These are phyloP conservation scores for Curvularia sp. DNA, from an alignment of 2,329 filamentous ascomycete species.

Conservation along the genomic window DNA sequence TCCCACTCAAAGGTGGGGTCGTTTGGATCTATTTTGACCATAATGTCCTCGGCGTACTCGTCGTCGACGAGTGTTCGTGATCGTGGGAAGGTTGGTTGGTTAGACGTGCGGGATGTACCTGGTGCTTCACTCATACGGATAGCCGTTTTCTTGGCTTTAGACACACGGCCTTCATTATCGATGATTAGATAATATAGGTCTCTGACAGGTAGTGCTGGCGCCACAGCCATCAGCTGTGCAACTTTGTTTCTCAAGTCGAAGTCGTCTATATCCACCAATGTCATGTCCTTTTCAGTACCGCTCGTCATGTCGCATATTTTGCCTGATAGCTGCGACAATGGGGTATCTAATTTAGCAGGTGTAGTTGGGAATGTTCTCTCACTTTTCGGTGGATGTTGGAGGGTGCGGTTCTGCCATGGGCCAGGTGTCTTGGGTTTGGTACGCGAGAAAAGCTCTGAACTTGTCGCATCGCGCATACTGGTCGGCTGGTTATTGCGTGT, in stretches of 20 bases:
- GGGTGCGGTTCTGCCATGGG: background rate
- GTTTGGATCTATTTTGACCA: conserved; percentile 26
- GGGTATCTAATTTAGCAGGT: background rate
- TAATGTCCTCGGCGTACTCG: background rate
- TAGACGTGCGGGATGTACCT: background rate
- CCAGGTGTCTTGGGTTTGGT: background rate
- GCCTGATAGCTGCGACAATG: background rate
- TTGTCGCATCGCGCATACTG: conserved; percentile 4
- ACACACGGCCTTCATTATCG: conserved; percentile 18
- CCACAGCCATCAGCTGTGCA: conserved; percentile 28
- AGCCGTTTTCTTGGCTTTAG: conserved; percentile 10
- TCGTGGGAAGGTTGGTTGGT: too few species aligned
- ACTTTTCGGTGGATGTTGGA: background rate
- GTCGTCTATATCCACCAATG: conserved; percentile 25
- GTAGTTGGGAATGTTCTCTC: background rate
- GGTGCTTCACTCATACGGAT: conserved; percentile 9
- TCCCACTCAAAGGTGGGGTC: conserved; percentile 26
- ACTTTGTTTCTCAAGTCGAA: conserved; percentile 24
- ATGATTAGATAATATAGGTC: conserved; percentile 29
- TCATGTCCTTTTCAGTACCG: conserved; percentile 1
- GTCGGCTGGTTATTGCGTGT: background rate
- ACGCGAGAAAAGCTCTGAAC: background rate
- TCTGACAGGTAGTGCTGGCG: conserved; percentile 23
- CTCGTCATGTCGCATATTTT: background rate
- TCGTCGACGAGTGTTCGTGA: background rate